phyloP scores from a whole-genome alignment of 768 basidiomycete genomes.

The Boletus patriciae region DNA sequence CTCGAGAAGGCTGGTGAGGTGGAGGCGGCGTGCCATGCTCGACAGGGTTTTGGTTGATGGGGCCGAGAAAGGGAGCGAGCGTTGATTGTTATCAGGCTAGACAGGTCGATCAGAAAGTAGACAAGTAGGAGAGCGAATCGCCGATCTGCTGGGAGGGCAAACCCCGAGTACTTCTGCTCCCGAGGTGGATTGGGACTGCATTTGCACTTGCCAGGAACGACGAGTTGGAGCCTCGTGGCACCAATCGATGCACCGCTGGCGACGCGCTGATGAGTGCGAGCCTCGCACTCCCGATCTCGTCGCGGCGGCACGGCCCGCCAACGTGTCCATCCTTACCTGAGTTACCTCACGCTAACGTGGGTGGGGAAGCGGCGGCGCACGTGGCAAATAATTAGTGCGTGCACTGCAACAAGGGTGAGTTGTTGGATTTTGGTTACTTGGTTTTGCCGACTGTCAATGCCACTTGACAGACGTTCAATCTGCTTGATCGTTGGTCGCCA shows the following conservation, averaged over 20 bases:
- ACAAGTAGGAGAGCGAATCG: not conserved
- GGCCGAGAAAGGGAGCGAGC: conserved; percentile 1
- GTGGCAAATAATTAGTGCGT: not conserved
- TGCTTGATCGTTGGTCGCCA: conserved; percentile 8
- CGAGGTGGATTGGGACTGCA: conserved; percentile 4
- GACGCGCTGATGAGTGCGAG: conserved; percentile 18
- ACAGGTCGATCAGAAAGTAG: conserved; percentile 8
- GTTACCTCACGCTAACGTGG: not conserved
- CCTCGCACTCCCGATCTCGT: conserved; percentile 18
- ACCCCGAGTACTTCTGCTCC: conserved; percentile 9
- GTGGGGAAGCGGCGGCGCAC: conserved; percentile 6
- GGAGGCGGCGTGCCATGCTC: not conserved
- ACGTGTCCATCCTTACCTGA: not conserved
- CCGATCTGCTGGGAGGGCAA: conserved; percentile 3
- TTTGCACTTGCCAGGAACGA: conserved; percentile 16
- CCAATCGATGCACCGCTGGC: conserved; percentile 15
- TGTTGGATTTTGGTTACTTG: not conserved
- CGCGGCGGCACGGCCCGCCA: conserved; percentile 11
- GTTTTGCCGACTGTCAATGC: not conserved
- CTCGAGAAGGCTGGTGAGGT: not conserved
- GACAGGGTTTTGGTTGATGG: conserved; percentile 1
- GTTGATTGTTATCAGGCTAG: conserved; percentile 3
- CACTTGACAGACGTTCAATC: conserved; percentile 2
- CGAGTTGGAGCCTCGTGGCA: conserved; percentile 21
- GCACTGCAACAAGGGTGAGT: not conserved